These are phyloP conservation scores for Acanthamoeba lenticulata DNA, from an alignment of 208 protist genomes.

Conservation along the genomic window DNA sequence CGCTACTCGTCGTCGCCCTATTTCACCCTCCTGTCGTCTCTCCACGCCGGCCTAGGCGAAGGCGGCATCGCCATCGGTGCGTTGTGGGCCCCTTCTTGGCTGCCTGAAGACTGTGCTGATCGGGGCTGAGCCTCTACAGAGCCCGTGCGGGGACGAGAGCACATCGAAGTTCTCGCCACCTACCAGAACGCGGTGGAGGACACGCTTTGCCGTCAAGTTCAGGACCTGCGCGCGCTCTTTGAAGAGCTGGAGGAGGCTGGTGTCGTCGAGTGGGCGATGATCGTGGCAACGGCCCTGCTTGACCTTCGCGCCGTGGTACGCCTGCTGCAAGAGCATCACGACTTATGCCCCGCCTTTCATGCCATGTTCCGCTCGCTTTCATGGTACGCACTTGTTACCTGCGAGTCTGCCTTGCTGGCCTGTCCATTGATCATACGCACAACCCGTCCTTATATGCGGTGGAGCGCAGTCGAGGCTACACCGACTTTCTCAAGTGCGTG, in stretches of 20 bases:
- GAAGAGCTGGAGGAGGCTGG: slow-evolving; percentile 27
- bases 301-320: neutral
- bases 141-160: neutral
- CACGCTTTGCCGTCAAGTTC: neutral
- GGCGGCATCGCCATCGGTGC: neutral
- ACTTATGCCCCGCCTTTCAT: slow-evolving; percentile 18
- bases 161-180: neutral
- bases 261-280: neutral
- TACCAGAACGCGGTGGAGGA: neutral
- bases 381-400: too few relatives aligned
- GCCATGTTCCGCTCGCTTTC: neutral
- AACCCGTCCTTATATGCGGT: too few relatives aligned
- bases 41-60: neutral
- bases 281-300: neutral
- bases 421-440: too few relatives aligned
- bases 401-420: neutral
- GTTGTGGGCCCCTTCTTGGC: neutral
- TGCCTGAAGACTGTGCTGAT: neutral
- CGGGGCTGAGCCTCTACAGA: neutral
- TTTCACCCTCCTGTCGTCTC: neutral
- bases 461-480: neutral
- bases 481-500: neutral
- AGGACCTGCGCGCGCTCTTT: neutral
- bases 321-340: neutral
- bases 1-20: slow-evolving; percentile 22